Conservation (phyloP, 345 rosid species). For the Passiflora organensis region DNA sequence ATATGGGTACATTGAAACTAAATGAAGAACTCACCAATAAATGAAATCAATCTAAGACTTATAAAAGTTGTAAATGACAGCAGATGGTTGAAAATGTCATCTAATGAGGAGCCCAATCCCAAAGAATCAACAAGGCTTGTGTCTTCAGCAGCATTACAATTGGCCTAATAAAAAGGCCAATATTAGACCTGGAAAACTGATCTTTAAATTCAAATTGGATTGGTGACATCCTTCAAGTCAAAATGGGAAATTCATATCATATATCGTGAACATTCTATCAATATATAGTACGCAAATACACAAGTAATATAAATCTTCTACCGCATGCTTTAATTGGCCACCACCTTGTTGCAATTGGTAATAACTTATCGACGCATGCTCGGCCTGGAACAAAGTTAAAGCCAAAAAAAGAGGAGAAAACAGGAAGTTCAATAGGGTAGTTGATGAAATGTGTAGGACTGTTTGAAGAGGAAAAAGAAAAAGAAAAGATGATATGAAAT, state of each 20-base stretch:
- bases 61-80: conserved; percentile 33
- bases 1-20: not conserved
- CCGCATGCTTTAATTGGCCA: conserved; percentile 10
- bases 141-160: conserved; percentile 24
- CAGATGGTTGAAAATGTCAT: conserved; percentile 32
- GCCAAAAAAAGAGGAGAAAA: conserved; percentile 1
- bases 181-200: conserved; percentile 14
- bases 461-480: not conserved
- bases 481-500: not conserved
- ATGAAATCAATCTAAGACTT: conserved; percentile 29
- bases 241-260: not conserved
- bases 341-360: not conserved
- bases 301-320: not conserved
- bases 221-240: not conserved
- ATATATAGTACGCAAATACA: not conserved
- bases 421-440: not conserved
- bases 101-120: conserved; percentile 26
- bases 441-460: not conserved
- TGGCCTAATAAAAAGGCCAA: conserved; percentile 28
- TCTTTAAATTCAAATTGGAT: conserved; percentile 3
- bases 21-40: conserved; percentile 40
- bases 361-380: conserved; percentile 6
- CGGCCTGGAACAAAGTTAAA: conserved; percentile 10
- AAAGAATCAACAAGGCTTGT: conserved; percentile 24
- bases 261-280: not conserved